Conservation (phyloP, 768 basidiomycete genomes). For the Mycena floridula region DNA sequence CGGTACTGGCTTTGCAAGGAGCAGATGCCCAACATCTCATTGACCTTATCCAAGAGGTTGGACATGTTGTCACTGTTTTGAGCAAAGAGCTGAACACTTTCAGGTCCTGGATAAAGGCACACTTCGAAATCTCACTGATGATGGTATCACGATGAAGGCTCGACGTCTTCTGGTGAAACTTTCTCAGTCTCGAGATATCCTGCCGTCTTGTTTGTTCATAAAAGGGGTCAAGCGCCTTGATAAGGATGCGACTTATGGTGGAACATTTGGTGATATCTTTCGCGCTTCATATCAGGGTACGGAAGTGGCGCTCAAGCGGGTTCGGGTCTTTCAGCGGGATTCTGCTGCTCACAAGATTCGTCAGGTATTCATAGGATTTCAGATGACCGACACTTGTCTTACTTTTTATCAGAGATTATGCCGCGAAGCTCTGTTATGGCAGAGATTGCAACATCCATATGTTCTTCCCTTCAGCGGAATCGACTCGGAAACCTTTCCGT, state of each 20-base stretch:
- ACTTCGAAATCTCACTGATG: conserved; percentile 2
- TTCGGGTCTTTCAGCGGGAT: conserved; percentile 7
- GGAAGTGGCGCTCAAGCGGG: conserved; percentile 7
- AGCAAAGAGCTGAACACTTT: neutral
- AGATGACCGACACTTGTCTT: neutral
- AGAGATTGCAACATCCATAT: conserved; percentile 8
- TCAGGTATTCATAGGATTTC: neutral
- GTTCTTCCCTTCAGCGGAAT: conserved; percentile 13
- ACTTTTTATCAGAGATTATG: conserved; percentile 6
- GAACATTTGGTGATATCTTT: conserved; percentile 16
- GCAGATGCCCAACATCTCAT: conserved; percentile 13
- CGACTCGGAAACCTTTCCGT: conserved; percentile 5
- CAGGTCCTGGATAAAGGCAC: conserved; percentile 14
- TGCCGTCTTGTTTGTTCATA: conserved; percentile 12
- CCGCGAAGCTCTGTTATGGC: conserved; percentile 13
- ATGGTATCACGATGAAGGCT: conserved; percentile 6
- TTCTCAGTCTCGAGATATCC: conserved; percentile 5
- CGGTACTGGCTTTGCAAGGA: conserved; percentile 10
- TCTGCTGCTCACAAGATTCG: neutral
- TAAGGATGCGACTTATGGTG: conserved; percentile 8
- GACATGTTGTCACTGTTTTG: neutral
- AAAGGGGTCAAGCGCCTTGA: conserved; percentile 6
- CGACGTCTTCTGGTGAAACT: conserved; percentile 11
- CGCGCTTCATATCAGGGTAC: conserved; percentile 7
- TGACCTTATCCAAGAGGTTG: conserved; percentile 14